Evolutionary conservation across 495 filamentous ascomycete genomes (phyloP), one percentile per base, ranked within the genome.

Genomic region (Tetracladium setigerum): DNA sequence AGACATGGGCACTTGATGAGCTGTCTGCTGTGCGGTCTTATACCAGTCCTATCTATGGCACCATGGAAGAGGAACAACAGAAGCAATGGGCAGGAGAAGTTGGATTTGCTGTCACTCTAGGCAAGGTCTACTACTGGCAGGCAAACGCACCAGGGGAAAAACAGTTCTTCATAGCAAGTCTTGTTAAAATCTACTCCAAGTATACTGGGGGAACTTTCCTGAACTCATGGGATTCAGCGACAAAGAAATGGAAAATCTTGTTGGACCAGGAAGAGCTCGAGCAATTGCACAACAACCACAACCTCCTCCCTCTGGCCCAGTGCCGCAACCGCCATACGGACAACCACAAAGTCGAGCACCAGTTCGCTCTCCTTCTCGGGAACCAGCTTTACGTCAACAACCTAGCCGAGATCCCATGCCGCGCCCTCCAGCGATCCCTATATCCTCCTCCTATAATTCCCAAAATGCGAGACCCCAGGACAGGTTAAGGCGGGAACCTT

Each of bases 101-200:
- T 32, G 92, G 92, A 16, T 98, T 98, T 59, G 70, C 83, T n/a
- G 85, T 96, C 16, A 91, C 81, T 0, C 73, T 98, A 17, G 79
- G 85, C 10, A 98, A 98, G 63, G 86, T 89, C 0, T 98, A 98
- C 62, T 97, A 95, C 63, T 98, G 92, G 92, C 83, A 92, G 66
- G 89, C 94, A 14, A 76, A 82, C 32, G 90, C 83, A 11, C 74
- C 83, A 38, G 95, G 95, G 68, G 92, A 97, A 64, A 97, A 96
- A 71, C 89, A 95, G 46, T 97, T 95, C 67, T 98, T 98, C 63
- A 94, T 97, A 58, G 86, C 83, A 19, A 95, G 88, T 58, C 63
- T 96, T 51, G 77, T 96, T 49, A 97, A 96, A 67, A 95, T 98
- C 32, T 98, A 84, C 62, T 83, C 78, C 48, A 97, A 96, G 60